phyloP scores from a whole-genome alignment of 2,329 filamentous ascomycete species.

The Aaosphaeria arxii region DNA sequence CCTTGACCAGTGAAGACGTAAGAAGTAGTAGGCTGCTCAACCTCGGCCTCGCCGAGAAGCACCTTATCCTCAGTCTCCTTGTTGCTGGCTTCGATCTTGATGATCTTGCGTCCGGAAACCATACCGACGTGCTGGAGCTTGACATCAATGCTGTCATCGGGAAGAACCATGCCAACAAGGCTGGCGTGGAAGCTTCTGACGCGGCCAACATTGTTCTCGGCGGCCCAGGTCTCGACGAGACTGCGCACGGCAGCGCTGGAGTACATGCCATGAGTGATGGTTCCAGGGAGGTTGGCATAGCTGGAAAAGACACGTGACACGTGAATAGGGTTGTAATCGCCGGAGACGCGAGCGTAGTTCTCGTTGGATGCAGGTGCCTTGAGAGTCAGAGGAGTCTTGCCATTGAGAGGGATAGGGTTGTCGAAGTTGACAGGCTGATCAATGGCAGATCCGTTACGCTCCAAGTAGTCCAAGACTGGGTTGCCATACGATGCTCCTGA shows the following conservation, averaged over 20 bases:
- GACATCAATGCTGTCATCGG: slow-evolving; percentile 91
- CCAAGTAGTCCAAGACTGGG: slow-evolving; percentile 92
- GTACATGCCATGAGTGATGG: slow-evolving; percentile 99
- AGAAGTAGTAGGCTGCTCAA: slow-evolving; percentile 93
- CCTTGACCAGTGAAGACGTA: slow-evolving; percentile 99
- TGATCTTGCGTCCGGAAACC: slow-evolving; percentile 97
- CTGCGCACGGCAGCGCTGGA: slow-evolving; percentile 94
- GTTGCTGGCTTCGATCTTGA: slow-evolving; percentile 96
- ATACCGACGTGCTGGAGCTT: slow-evolving; percentile 96
- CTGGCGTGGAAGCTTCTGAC: slow-evolving; percentile 96
- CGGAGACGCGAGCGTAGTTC: slow-evolving; percentile 94
- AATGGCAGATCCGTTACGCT: slow-evolving; percentile 85
- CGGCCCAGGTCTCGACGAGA: slow-evolving; percentile 96
- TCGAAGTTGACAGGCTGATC: slow-evolving; percentile 97
- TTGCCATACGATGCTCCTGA: slow-evolving; percentile 90
- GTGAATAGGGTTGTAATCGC: slow-evolving; percentile 98
- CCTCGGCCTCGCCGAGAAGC: slow-evolving; percentile 88
- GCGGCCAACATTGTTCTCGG: slow-evolving; percentile 96
- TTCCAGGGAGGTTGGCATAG: slow-evolving; percentile 93
- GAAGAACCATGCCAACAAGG: slow-evolving; percentile 97
- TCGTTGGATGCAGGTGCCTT: slow-evolving; percentile 95
- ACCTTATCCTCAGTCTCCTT: slow-evolving; percentile 97
- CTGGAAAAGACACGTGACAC: slow-evolving; percentile 94
- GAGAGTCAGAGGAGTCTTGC: slow-evolving; percentile 82
- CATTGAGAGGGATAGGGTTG: slow-evolving; percentile 92